These are phyloP conservation scores for Cyphellophora europaea DNA, from an alignment of 2,329 filamentous ascomycete genomes.

Conservation along the genomic window DNA sequence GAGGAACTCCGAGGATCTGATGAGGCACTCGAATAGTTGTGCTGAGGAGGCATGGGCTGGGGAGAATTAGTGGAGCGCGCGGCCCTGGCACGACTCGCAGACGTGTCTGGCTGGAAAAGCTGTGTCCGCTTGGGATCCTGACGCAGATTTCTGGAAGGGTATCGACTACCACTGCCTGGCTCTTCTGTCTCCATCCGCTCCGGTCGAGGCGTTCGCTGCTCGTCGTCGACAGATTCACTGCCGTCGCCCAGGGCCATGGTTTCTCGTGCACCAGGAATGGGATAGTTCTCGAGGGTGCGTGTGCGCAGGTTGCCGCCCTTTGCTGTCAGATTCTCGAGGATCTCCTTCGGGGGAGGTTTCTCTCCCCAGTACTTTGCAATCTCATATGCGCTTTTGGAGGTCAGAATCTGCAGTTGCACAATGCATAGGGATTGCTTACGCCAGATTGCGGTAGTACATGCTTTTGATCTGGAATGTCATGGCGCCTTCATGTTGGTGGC, in stretches of 20 bases:
- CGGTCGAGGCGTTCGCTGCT: constrained; percentile 40
- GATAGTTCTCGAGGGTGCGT: constrained; percentile 69
- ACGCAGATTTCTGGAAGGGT: constrained; percentile 39
- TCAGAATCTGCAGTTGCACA: constrained; percentile 1
- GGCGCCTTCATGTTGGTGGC: constrained; percentile 66
- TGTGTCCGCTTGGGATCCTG: constrained; percentile 79
- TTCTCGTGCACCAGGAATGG: constrained; percentile 38
- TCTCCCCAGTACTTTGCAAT: constrained; percentile 68
- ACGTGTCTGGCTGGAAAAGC: constrained; percentile 74
- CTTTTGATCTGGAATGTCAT: constrained; percentile 79
- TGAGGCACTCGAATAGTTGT: constrained; percentile 28
- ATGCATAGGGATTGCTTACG: constrained; percentile 30
- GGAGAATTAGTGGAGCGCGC: constrained; percentile 43
- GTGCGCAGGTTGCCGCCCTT: constrained; percentile 73
- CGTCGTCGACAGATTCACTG: constrained; percentile 33
- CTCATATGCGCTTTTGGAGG: constrained; percentile 56
- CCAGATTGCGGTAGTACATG: constrained; percentile 81
- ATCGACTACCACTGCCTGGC: constrained; percentile 33
- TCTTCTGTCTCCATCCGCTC: constrained; percentile 42
- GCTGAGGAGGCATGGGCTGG: constrained; percentile 17
- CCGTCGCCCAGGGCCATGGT: constrained; percentile 17
- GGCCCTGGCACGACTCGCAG: constrained; percentile 49
- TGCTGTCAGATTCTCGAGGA: constrained; percentile 69
- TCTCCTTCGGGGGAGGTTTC: constrained; percentile 79
- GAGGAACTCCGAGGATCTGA: constrained; percentile 38